Base-by-base conservation (phyloP, 2,329 filamentous ascomycete species). In the Hymenoscyphus scutula region DNA sequence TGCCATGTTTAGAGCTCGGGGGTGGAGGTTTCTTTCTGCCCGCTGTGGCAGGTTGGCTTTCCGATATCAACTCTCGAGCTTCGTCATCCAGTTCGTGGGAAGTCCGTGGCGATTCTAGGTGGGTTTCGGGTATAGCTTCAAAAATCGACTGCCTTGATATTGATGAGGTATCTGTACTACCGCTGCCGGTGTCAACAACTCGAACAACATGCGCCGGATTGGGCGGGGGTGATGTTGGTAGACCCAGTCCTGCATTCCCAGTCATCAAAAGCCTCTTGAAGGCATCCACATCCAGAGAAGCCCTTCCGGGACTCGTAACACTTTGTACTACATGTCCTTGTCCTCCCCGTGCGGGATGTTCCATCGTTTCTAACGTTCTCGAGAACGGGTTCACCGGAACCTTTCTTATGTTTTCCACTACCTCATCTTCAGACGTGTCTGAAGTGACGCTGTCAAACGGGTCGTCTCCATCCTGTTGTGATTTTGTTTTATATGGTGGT, bases 231-330 rank as follows among this genome's bases (percentile, higher is more conserved):
- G 67, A 57, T 72, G 75, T 64, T 73, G 66, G 56, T 64, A 68
- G 53, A 37, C 64, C 69, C 53, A 74, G 65, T 51, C 77, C 82
- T 38, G 83, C 73, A 69, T 86, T 84, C 23, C 91, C 91, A 0
- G 90, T 95, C 77, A 95, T 80, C 56, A 95, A 81, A 64, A 95
- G 77, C 63, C 88, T 83, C 71, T 87, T 88, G 77, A 95, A 95
- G 7, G 90, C 87, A 72, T 91, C 86, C 0, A 94, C 91, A 72
- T 95, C 89, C 66, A 94, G 76, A 0, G 85, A 81, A 19, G 76
- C 70, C 68, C 75, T 60, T 68, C 74, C 70, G 25, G 77, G 72
- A 37, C 69, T 73, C 25, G 68, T 55, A n/a, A 61, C 45, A 59
- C 58, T 65, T 56, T 66, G 58, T 62, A 67, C 48, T n/a, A 32